phyloP scores from a whole-genome alignment of 495 filamentous ascomycete genomes.

The Pyronema domesticum region DNA sequence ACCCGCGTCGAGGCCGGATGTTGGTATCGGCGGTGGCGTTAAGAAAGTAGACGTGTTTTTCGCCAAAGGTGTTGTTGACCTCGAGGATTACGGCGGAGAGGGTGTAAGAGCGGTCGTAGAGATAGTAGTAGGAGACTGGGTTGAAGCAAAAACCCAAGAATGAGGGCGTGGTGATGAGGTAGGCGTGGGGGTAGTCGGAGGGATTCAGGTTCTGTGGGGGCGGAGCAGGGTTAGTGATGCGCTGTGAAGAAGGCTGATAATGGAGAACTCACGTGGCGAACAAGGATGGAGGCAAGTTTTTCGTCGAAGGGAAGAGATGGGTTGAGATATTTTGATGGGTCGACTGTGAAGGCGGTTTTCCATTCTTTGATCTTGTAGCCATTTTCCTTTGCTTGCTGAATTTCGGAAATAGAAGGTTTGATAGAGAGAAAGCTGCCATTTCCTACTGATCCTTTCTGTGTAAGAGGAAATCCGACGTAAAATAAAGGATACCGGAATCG shows the following conservation, averaged over 20 bases:
- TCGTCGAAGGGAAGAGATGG: constrained; percentile 38
- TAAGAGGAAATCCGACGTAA: constrained; percentile 46
- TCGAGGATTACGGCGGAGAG: constrained; percentile 53
- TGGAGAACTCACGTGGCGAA: constrained; percentile 17
- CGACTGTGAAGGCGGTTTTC: constrained; percentile 32
- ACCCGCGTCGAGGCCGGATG: constrained; percentile 7
- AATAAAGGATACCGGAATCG: constrained; percentile 50
- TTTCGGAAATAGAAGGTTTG: constrained; percentile 22
- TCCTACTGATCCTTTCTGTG: constrained; percentile 35
- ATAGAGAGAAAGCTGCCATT: constrained; percentile 38
- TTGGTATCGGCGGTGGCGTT: constrained; percentile 22
- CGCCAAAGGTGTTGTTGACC: constrained; percentile 63
- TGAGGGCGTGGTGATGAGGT: constrained; percentile 48
- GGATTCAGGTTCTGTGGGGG: constrained; percentile 15
- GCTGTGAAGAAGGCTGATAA: constrained; percentile 4
- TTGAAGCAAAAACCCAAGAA: constrained; percentile 59
- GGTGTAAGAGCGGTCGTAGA: constrained; percentile 42
- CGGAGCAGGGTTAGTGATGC: not conserved
- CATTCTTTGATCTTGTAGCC: constrained; percentile 16
- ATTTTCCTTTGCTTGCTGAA: constrained; percentile 11
- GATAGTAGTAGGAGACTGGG: constrained; percentile 65
- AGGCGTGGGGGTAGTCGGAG: constrained; percentile 36
- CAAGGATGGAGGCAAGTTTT: constrained; percentile 18
- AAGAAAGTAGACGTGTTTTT: constrained; percentile 47
- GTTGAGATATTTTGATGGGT: constrained; percentile 46